A percentile compares a stretch with the other conserved stretches of the same genome.
Evolutionary conservation across 148 eudicot species (phyloP).

Genomic region (Vaccinium vitisidaea): DNA sequence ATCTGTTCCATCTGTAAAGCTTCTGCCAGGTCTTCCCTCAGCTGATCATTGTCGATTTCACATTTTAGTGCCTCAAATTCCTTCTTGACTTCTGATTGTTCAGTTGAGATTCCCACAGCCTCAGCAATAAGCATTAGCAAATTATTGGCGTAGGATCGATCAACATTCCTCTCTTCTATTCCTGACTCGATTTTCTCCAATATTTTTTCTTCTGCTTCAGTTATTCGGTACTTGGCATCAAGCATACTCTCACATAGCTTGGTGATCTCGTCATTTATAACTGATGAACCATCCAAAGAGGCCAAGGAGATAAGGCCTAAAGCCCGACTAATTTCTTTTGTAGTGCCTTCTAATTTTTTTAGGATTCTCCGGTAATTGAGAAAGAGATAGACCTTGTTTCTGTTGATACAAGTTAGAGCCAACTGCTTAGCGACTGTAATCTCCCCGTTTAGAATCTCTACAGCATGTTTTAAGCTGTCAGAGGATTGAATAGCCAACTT

Average conservation of each 20-base stretch:
- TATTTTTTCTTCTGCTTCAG: slow-evolving; percentile 9
- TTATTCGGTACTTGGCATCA: background rate
- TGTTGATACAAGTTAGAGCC: slow-evolving; percentile 8
- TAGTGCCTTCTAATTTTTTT: slow-evolving; percentile 1
- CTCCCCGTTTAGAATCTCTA: slow-evolving; percentile 12
- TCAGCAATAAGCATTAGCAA: slow-evolving; percentile 12
- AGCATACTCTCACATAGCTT: slow-evolving; percentile 8
- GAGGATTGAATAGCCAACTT: background rate
- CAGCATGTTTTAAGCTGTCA: slow-evolving; percentile 9
- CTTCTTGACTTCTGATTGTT: slow-evolving; percentile 9
- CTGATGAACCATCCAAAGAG: slow-evolving; percentile 5
- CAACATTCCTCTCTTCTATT: slow-evolving; percentile 17
- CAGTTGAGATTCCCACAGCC: slow-evolving; percentile 16
- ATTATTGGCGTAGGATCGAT: slow-evolving; percentile 16
- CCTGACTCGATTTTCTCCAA: slow-evolving; percentile 18
- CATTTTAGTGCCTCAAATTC: slow-evolving; percentile 10
- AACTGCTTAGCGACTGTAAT: slow-evolving; percentile 10
- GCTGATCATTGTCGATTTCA: slow-evolving; percentile 10
- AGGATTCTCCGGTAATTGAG: slow-evolving; percentile 13
- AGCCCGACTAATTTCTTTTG: slow-evolving; percentile 8
- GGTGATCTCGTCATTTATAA: slow-evolving; percentile 9
- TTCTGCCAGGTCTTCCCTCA: background rate
- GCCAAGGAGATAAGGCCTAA: slow-evolving; percentile 18
- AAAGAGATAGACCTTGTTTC: slow-evolving; percentile 17
- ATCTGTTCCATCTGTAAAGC: slow-evolving; percentile 16